Conservation (phyloP, 805 yeast genomes). For the Ogataea pilisensis region DNA sequence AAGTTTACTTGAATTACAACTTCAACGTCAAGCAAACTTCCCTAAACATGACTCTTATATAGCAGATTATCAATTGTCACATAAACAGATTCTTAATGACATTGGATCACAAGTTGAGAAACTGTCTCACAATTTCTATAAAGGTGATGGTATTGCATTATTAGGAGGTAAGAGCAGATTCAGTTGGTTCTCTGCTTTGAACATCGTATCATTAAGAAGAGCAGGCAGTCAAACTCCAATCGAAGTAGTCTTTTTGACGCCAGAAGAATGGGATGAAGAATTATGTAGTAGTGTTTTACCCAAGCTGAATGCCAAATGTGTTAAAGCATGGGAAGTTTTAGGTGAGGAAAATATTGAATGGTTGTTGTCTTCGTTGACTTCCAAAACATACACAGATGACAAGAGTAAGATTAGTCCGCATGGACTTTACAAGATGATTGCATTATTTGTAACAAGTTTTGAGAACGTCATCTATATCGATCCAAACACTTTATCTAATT, state of each 20-base stretch:
- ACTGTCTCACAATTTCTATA: conserved; percentile 5
- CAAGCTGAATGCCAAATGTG: conserved; percentile 34
- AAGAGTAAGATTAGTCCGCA: not conserved
- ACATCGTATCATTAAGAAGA: conserved; percentile 35
- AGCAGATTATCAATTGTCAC: not conserved
- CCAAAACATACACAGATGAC: not conserved
- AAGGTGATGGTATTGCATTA: conserved; percentile 27
- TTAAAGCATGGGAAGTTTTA: conserved; percentile 32
- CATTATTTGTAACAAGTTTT: conserved; percentile 34
- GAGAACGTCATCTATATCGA: conserved; percentile 61
- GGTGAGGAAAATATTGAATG: conserved; percentile 20
- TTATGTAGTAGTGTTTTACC: conserved; percentile 37
- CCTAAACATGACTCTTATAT: not conserved
- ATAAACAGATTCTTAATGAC: not conserved
- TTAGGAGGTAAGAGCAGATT: conserved; percentile 34
- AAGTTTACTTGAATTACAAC: not conserved
- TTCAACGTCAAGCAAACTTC: not conserved
- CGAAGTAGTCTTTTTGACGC: conserved; percentile 34
- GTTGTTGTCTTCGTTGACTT: not conserved
- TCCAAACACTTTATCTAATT: conserved; percentile 64
- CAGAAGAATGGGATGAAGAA: conserved; percentile 31
- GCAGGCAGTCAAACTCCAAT: conserved; percentile 36
- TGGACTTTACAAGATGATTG: conserved; percentile 26
- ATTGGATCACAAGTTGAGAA: not conserved
- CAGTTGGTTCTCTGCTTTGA: conserved; percentile 32